Evolutionary conservation across 352 stramenopile genomes (phyloP).

Genomic region (Globisporangium cystogenes): DNA sequence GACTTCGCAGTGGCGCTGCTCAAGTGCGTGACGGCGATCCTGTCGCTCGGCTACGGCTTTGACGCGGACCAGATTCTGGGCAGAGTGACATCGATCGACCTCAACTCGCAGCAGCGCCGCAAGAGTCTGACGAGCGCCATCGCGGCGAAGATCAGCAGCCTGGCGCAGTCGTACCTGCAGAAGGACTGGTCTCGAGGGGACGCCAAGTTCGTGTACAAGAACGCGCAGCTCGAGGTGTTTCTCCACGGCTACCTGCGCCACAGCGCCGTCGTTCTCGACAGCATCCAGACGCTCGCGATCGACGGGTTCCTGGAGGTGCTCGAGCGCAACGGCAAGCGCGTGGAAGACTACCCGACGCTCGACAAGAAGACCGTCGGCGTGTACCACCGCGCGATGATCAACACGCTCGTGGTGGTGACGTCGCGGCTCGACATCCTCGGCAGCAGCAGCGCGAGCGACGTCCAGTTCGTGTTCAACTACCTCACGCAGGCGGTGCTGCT

Average conservation of each 20-base stretch:
- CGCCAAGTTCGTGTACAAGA: conserved; percentile 34
- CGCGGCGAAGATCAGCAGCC: conserved; percentile 22
- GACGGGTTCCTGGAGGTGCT: conserved; percentile 38
- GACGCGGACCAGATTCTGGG: conserved; percentile 15
- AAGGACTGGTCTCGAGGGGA: conserved; percentile 39
- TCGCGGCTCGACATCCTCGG: conserved; percentile 29
- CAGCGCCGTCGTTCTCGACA: conserved; percentile 32
- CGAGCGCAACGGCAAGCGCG: conserved; percentile 18
- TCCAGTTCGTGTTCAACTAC: conserved; percentile 42
- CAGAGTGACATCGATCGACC: conserved; percentile 10
- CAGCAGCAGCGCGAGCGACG: conserved; percentile 9
- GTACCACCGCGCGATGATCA: conserved; percentile 46
- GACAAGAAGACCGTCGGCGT: conserved; percentile 44
- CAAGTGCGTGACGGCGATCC: conserved; percentile 16
- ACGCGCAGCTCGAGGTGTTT: conserved; percentile 29
- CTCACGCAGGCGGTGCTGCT: conserved; percentile 42
- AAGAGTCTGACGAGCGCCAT: conserved; percentile 17
- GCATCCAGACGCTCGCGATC: conserved; percentile 36
- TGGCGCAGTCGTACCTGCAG: conserved; percentile 34
- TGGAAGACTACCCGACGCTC: conserved; percentile 29
- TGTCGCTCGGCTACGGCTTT: conserved; percentile 19
- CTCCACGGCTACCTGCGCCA: conserved; percentile 33
- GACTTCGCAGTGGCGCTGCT: conserved; percentile 20
- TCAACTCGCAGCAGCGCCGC: conserved; percentile 10
- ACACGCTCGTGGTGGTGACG: conserved; percentile 31